Conservation (phyloP, 139 green algal genomes). For the Volvox africanus region DNA sequence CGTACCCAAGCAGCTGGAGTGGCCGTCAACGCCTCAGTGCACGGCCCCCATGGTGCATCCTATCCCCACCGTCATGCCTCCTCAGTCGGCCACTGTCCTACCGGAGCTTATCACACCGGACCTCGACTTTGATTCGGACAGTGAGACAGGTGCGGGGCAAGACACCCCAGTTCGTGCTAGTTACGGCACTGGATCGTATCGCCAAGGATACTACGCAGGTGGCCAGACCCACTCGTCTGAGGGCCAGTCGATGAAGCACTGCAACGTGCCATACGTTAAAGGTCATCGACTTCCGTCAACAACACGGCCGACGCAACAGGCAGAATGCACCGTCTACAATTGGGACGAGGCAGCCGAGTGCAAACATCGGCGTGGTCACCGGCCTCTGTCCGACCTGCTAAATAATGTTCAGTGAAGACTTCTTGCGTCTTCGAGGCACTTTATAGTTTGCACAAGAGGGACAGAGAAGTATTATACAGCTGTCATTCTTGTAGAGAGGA, state of each 20-base stretch:
- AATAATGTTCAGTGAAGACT: background rate
- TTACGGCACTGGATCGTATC: background rate
- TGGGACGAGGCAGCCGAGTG: slow-evolving; percentile 35
- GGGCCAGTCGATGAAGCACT: background rate
- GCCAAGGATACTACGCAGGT: too few species aligned
- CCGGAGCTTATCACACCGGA: slow-evolving; percentile 22
- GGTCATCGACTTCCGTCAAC: background rate
- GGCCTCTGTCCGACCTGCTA: background rate
- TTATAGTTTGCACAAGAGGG: background rate
- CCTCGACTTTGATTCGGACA: slow-evolving; percentile 44
- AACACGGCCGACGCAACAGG: background rate
- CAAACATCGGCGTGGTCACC: slow-evolving; percentile 1
- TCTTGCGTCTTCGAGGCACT: background rate
- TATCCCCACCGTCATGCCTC: background rate
- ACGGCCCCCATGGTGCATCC: background rate
- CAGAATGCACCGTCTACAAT: slow-evolving; percentile 24
- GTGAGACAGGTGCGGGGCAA: background rate
- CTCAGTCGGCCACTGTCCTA: background rate
- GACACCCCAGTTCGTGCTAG: too few species aligned
- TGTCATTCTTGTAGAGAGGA: background rate
- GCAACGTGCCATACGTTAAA: background rate
- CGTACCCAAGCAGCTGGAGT: background rate
- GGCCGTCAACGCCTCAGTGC: background rate
- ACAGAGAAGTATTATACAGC: background rate
- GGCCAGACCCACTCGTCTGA: background rate